These are phyloP conservation scores for Cadophora sp. DNA, from an alignment of 2,329 filamentous ascomycete species.

Conservation along the genomic window DNA sequence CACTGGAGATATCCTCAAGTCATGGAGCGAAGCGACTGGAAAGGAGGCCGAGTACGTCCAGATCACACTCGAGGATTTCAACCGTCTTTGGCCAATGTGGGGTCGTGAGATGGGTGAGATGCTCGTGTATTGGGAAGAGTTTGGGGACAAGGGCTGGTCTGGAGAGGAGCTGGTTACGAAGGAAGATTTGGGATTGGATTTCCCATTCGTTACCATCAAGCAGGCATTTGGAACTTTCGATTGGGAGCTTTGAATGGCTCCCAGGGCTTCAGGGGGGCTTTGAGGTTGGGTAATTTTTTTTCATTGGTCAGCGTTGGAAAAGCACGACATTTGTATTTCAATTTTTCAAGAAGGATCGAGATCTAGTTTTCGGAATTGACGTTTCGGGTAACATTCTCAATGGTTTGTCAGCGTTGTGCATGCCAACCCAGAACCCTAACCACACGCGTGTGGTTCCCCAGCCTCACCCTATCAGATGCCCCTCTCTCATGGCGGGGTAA, in stretches of 20 bases:
- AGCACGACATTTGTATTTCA: too few relatives aligned
- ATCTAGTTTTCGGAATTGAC: not conserved
- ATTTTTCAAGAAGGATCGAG: not conserved
- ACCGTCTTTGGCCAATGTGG: conserved; percentile 44
- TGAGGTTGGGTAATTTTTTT: not conserved
- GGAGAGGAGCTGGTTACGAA: conserved; percentile 40
- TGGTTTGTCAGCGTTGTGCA: not conserved
- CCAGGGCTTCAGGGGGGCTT: too few relatives aligned
- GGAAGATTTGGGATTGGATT: conserved; percentile 39
- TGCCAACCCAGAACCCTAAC: not conserved
- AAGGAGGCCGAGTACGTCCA: conserved; percentile 41
- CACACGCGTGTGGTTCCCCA: not conserved
- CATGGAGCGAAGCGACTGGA: conserved; percentile 43
- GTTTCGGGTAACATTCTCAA: not conserved
- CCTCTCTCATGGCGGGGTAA: not conserved
- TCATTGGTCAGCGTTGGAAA: not conserved
- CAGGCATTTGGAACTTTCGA: conserved; percentile 23
- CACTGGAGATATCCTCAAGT: conserved; percentile 42
- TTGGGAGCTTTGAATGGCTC: conserved; percentile 17
- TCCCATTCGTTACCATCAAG: conserved; percentile 20
- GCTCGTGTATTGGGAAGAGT: conserved; percentile 41
- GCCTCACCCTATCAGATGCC: not conserved
- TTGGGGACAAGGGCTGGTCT: conserved; percentile 41
- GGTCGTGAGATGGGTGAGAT: conserved; percentile 43
- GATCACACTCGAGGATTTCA: conserved; percentile 41